Base-by-base conservation (phyloP, 2,329 filamentous ascomycete species). In the Xylaria sp. region DNA sequence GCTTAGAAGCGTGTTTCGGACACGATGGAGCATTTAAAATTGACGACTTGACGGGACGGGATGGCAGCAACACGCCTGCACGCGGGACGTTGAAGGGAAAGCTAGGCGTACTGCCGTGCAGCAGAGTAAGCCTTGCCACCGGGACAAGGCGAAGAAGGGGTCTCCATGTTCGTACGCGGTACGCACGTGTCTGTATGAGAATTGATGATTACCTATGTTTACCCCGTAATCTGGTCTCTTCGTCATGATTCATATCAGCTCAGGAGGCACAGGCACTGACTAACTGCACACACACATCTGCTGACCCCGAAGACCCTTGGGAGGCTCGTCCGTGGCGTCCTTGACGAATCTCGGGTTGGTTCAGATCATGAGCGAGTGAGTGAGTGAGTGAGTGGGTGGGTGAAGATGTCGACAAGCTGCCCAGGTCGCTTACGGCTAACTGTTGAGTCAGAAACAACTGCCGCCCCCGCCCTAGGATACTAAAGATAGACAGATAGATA, bases 1-100 rank as follows among this genome's bases (percentile, higher is more conserved):
- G 51, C 50, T 54, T 44, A 16, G 41, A 48, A 54, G 56, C 42
- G 45, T 56, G 54, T 60, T 62, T 57, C 57, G 54, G 54, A 59
- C 42, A 48, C 46, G 47, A 56, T 40, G 56, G 56, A 47, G 52
- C 46, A 34, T 42, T 41, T 44, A 47, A 53, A 54, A 47, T 49
- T 52, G 50, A 45, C 39, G 48, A 49, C 34, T 24, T 51, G 18
- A 48, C 47, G 40, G 24, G 26, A 48, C 48, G 40, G n/a, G 50
- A 52, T 29, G 44, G 48, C 18, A 34, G 44, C 37, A 21, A 49
- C 38, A 59, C 22, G 50, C 57, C 37, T 17, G 47, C 38, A 59
- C 22, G 50, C 57, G 55, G 57, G 54, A 60, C 50, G 49, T 48
- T 34, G 19, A 58, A 53, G 42, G 58, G 54, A 18, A 20, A 39